A percentile compares a stretch with the other conserved stretches of the same genome.
Evolutionary conservation across 75 land plant genomes (phyloP).

Genomic region (Cupressus sempervirens): DNA sequence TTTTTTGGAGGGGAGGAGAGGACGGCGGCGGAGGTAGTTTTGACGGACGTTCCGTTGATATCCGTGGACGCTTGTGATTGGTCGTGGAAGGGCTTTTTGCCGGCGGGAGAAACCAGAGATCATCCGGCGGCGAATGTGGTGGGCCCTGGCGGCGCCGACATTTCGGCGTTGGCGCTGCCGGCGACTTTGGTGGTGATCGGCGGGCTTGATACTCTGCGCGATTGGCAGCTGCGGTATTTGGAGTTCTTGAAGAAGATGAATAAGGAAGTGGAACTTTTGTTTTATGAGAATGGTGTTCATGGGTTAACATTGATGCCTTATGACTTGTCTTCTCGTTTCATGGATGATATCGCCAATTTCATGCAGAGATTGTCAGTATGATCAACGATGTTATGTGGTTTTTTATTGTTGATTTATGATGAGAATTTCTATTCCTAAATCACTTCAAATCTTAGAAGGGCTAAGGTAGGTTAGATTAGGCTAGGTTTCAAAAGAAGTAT

Average conservation of each 20-base stretch:
- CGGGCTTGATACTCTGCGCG: slow-evolving; percentile 20
- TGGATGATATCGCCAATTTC: not conserved
- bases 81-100: slow-evolving; percentile 58
- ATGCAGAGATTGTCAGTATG: no score
- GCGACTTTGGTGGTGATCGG: slow-evolving; percentile 17
- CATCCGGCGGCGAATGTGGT: slow-evolving; percentile 36
- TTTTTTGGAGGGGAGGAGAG: slow-evolving; percentile 66
- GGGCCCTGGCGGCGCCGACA: slow-evolving; percentile 13
- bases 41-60: slow-evolving; percentile 11
- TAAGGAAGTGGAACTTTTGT: slow-evolving; percentile 10
- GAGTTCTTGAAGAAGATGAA: slow-evolving; percentile 6
- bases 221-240: slow-evolving; percentile 28
- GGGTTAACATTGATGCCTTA: not conserved
- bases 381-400: no score
- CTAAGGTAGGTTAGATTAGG: no score
- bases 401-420: no score
- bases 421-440: no score
- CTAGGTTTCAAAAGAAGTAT: no score
- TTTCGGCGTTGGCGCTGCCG: slow-evolving; percentile 7
- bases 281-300: not conserved
- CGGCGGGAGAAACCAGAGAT: slow-evolving; percentile 37
- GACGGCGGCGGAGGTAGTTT: slow-evolving; percentile 39
- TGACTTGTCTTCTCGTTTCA: not conserved
- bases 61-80: slow-evolving; percentile 34
- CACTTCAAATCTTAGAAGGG: no score